Evolutionary conservation across 805 yeast species (phyloP).

Genomic region (Metschnikowia koreensis): DNA sequence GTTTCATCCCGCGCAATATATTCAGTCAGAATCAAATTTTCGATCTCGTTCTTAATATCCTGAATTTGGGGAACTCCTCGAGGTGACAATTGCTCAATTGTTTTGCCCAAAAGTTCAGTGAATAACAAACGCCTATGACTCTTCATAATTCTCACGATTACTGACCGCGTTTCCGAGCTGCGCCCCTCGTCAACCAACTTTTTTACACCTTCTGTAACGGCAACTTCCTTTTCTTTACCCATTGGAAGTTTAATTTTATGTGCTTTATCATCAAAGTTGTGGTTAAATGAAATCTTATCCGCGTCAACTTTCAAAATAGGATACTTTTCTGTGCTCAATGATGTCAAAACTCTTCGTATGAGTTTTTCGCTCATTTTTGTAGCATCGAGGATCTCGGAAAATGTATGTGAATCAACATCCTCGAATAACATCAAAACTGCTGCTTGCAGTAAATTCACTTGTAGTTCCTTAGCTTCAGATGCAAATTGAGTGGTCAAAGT

Average conservation of each 20-base stretch:
- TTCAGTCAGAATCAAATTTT: constrained; percentile 35
- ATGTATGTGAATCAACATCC: constrained; percentile 19
- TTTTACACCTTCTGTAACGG: constrained; percentile 7
- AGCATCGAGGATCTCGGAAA: constrained; percentile 21
- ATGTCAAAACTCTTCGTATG: constrained; percentile 28
- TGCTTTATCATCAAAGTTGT: constrained; percentile 28
- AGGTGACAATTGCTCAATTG: constrained; percentile 20
- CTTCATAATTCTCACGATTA: constrained; percentile 35
- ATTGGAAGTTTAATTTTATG: constrained; percentile 30
- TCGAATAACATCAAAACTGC: constrained; percentile 39
- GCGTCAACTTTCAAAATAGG: constrained; percentile 22
- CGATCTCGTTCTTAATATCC: constrained; percentile 35
- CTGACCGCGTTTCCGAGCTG: constrained; percentile 28
- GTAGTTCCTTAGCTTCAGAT: constrained; percentile 30
- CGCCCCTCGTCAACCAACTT: constrained; percentile 22
- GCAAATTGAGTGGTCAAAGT: constrained; percentile 31
- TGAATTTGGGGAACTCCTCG: constrained; percentile 27
- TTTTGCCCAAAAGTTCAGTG: constrained; percentile 29
- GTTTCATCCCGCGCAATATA: constrained; percentile 27
- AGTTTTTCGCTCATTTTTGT: constrained; percentile 36
- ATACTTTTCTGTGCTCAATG: constrained; percentile 32
- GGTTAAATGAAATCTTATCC: constrained; percentile 20
- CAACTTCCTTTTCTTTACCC: constrained; percentile 17
- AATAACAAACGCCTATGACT: constrained; percentile 20
- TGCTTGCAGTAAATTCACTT: constrained; percentile 46